Conservation (phyloP, 192 early-diverging fungal species). For the Coemansia sp. region DNA sequence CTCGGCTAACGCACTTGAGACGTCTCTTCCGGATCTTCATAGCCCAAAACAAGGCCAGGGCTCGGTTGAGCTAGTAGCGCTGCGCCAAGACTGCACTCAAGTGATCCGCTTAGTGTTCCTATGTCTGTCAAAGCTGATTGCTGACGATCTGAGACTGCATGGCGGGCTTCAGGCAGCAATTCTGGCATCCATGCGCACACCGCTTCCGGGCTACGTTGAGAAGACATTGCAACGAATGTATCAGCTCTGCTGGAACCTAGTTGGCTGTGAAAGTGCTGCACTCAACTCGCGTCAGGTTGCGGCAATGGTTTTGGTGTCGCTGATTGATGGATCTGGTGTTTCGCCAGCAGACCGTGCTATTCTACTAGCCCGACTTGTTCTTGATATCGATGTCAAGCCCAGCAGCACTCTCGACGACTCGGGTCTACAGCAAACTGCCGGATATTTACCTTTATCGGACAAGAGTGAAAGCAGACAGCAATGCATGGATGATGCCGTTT, state of each 20-base stretch:
- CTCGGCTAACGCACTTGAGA: constrained; percentile 20
- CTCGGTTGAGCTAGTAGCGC: constrained; percentile 28
- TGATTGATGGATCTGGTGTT: constrained; percentile 39
- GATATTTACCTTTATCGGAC: constrained; percentile 19
- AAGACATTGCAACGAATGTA: constrained; percentile 24
- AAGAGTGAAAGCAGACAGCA: constrained; percentile 4
- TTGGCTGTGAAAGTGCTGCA: constrained; percentile 25
- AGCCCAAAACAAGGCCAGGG: constrained; percentile 13
- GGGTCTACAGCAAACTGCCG: not conserved
- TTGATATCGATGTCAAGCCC: constrained; percentile 16
- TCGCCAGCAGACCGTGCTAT: constrained; percentile 13
- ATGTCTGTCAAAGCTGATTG: constrained; percentile 28
- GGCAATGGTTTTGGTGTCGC: constrained; percentile 37
- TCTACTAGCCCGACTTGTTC: constrained; percentile 18
- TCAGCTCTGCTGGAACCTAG: constrained; percentile 30
- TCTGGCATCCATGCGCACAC: constrained; percentile 33
- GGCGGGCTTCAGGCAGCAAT: constrained; percentile 16
- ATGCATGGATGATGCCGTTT: constrained; percentile 46
- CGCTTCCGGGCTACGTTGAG: constrained; percentile 21
- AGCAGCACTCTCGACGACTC: not conserved
- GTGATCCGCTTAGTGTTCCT: constrained; percentile 37
- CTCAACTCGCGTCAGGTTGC: constrained; percentile 47
- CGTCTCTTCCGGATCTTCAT: constrained; percentile 11
- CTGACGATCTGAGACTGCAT: constrained; percentile 1
- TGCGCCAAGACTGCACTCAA: constrained; percentile 42